Conservation (phyloP, 129 eudicot species). For the Flaveria brownii region DNA sequence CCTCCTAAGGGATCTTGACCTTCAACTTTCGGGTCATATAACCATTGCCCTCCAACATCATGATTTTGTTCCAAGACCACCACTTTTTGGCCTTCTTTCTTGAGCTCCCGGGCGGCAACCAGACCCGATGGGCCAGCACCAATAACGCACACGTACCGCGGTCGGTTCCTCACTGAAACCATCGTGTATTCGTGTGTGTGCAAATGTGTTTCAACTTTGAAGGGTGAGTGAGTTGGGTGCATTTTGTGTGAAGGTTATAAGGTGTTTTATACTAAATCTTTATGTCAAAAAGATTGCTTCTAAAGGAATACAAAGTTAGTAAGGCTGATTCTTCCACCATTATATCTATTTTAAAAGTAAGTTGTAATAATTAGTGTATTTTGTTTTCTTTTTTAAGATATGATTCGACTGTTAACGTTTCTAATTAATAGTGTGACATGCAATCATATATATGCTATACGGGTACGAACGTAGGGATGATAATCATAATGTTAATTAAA, state of each 20-base stretch:
- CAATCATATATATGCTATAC: slow-evolving; percentile 29
- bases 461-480: slow-evolving; percentile 31
- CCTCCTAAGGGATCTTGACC: slow-evolving; percentile 67
- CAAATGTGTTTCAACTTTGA: not conserved
- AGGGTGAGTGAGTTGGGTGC: slow-evolving; percentile 27
- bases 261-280: slow-evolving; percentile 38
- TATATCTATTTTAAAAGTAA: slow-evolving; percentile 20
- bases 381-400: slow-evolving; percentile 9
- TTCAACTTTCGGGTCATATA: slow-evolving; percentile 70
- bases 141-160: slow-evolving; percentile 67
- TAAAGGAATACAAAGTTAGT: slow-evolving; percentile 23
- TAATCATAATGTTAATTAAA: slow-evolving; percentile 25
- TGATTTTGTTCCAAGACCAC: slow-evolving; percentile 81
- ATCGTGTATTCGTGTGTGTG: slow-evolving; percentile 43
- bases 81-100: slow-evolving; percentile 78
- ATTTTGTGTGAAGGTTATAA: slow-evolving; percentile 38
- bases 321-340: slow-evolving; percentile 13
- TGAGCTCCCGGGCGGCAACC: slow-evolving; percentile 83
- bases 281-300: slow-evolving; percentile 31
- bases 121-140: slow-evolving; percentile 93
- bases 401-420: slow-evolving; percentile 28
- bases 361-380: slow-evolving; percentile 23
- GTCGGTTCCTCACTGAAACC: slow-evolving; percentile 42
- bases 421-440: slow-evolving; percentile 22
- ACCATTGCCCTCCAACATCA: slow-evolving; percentile 97